Evolutionary conservation across 805 yeast genomes (phyloP).

Genomic region (Candida sithepensis): DNA sequence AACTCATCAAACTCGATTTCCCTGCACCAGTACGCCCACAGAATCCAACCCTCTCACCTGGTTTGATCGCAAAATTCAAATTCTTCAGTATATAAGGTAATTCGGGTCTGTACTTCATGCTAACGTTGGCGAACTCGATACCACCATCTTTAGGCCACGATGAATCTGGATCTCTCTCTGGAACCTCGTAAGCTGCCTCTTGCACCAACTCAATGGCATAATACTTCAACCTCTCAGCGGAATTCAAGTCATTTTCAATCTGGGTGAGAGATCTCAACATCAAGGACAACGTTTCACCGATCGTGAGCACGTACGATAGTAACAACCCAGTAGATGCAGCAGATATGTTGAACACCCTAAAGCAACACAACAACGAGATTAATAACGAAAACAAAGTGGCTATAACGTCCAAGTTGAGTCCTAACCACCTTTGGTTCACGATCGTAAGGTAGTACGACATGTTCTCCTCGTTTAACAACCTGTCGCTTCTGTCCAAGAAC

Average conservation of each 20-base stretch:
- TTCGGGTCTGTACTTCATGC: conserved; percentile 56
- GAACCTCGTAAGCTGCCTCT: conserved; percentile 60
- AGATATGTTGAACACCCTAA: conserved; percentile 52
- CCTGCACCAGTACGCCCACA: conserved; percentile 94
- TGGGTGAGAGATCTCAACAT: conserved; percentile 58
- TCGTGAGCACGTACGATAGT: conserved; percentile 53
- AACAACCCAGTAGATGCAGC: conserved; percentile 63
- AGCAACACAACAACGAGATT: conserved; percentile 54
- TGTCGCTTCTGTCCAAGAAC: conserved; percentile 45
- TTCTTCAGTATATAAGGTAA: conserved; percentile 55
- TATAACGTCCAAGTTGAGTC: conserved; percentile 47
- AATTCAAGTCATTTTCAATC: conserved; percentile 76
- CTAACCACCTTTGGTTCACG: conserved; percentile 63
- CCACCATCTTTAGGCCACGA: conserved; percentile 49
- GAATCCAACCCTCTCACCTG: conserved; percentile 70
- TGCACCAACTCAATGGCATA: conserved; percentile 61
- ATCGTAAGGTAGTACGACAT: conserved; percentile 59
- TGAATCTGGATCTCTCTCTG: conserved; percentile 37
- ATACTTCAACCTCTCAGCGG: conserved; percentile 66
- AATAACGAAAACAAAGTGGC: conserved; percentile 43
- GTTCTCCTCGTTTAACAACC: conserved; percentile 56
- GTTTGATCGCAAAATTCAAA: conserved; percentile 39
- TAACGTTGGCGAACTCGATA: conserved; percentile 45
- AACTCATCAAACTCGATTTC: conserved; percentile 60
- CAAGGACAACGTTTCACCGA: conserved; percentile 54